Percentiles rank a stretch among this genome's conserved stretches.
These are phyloP conservation scores for Diaporthe humulicola DNA, from an alignment of 2,329 filamentous ascomycete genomes.

Conservation along the genomic window DNA sequence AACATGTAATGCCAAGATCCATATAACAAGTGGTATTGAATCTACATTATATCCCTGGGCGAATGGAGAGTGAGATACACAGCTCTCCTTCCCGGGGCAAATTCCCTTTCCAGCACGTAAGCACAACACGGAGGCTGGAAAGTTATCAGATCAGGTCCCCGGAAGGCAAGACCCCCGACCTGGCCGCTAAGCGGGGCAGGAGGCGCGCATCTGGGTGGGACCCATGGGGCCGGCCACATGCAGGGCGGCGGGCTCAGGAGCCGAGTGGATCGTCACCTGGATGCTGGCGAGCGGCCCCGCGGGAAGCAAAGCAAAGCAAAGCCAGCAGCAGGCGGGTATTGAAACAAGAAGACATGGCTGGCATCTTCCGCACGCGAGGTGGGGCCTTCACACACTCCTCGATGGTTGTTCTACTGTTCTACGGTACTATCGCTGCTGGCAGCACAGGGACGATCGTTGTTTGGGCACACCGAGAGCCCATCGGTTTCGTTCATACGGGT, in stretches of 20 bases:
- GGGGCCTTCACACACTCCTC: background rate
- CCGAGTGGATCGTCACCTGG: slow-evolving; percentile 19
- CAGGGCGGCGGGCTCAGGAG: slow-evolving; percentile 22
- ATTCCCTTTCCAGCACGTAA: slow-evolving; percentile 17
- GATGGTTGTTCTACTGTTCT: background rate
- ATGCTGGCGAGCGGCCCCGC: background rate
- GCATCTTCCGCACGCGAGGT: background rate
- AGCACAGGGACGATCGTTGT: background rate
- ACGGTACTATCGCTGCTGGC: background rate
- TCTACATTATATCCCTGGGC: too few species aligned
- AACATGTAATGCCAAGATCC: too few species aligned
- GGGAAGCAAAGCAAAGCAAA: background rate
- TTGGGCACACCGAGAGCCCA: slow-evolving; percentile 4
- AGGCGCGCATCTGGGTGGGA: background rate
- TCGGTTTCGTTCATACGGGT: background rate
- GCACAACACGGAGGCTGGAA: slow-evolving; percentile 16
- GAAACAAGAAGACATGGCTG: slow-evolving; percentile 9
- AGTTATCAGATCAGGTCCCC: background rate
- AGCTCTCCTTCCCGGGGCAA: background rate
- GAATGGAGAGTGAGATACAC: background rate
- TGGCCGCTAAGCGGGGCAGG: slow-evolving; percentile 1
- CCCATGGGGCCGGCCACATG: slow-evolving; percentile 6
- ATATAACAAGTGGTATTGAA: background rate
- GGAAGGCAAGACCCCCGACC: slow-evolving; percentile 17
- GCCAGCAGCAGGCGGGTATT: background rate